Conservation (phyloP, 2,329 filamentous ascomycete species). For the Aspergillus ustus region DNA sequence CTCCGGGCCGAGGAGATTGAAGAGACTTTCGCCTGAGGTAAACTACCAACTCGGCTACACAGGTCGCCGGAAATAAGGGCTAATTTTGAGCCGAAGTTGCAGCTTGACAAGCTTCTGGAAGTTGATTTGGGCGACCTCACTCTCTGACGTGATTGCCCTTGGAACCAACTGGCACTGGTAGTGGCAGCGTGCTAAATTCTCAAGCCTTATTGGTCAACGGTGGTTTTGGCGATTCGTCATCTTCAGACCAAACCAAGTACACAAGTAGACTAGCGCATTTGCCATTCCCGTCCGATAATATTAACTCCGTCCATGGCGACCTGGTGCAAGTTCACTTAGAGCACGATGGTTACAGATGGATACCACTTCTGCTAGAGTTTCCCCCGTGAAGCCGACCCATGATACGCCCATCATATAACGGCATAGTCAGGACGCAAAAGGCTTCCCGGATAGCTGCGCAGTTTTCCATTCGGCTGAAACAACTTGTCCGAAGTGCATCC, state of each 20-base stretch:
- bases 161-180: too few species aligned
- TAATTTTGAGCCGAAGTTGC: too few species aligned
- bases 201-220: background rate
- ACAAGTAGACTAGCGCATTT: background rate
- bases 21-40: too few species aligned
- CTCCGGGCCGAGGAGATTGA: too few species aligned
- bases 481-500: slow-evolving; percentile 1
- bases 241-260: slow-evolving; percentile 16
- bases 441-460: background rate
- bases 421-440: background rate
- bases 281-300: background rate
- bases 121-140: too few species aligned
- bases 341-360: slow-evolving; percentile 10
- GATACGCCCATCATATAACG: background rate
- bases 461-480: background rate
- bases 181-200: background rate
- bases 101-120: background rate
- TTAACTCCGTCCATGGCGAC: background rate
- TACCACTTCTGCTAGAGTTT: slow-evolving; percentile 2
- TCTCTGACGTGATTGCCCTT: too few species aligned
- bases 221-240: slow-evolving; percentile 35
- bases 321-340: background rate
- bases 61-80: too few species aligned
- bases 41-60: too few species aligned
- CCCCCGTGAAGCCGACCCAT: slow-evolving; percentile 1